Conservation (phyloP, 2,329 filamentous ascomycete genomes). For the Blastomyces gilchristii region DNA sequence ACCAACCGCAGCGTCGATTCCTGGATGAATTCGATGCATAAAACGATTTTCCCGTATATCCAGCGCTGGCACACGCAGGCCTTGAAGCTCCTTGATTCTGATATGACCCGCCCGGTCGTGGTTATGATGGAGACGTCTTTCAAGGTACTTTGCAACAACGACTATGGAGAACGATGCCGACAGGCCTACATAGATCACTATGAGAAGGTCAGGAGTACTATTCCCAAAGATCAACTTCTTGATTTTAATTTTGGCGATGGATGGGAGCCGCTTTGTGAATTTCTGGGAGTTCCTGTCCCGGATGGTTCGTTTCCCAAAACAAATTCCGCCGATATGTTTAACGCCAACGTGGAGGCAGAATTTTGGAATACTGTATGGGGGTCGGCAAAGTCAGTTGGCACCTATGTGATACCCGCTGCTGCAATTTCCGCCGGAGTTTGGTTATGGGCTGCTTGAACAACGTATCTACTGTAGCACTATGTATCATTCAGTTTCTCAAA, state of each 20-base stretch:
- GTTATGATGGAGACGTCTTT: slow-evolving; percentile 24
- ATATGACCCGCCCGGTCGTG: slow-evolving; percentile 40
- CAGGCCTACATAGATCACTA: slow-evolving; percentile 50
- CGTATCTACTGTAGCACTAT: neutral
- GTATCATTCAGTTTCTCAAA: neutral
- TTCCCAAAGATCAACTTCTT: slow-evolving; percentile 41
- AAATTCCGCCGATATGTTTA: slow-evolving; percentile 24
- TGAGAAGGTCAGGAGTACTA: slow-evolving; percentile 40
- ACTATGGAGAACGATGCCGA: slow-evolving; percentile 38
- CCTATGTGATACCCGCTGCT: neutral
- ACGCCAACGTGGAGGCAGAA: slow-evolving; percentile 3
- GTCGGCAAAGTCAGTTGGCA: neutral
- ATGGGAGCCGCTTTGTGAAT: slow-evolving; percentile 42
- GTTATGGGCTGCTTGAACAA: slow-evolving; percentile 4
- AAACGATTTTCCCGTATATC: slow-evolving; percentile 7
- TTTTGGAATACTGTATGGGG: neutral
- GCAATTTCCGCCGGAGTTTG: neutral
- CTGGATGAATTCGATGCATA: slow-evolving; percentile 42
- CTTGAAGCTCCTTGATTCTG: slow-evolving; percentile 25
- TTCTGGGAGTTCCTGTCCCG: slow-evolving; percentile 43
- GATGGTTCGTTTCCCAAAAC: slow-evolving; percentile 38
- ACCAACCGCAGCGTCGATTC: slow-evolving; percentile 56
- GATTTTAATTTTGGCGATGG: slow-evolving; percentile 48
- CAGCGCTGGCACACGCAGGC: slow-evolving; percentile 5
- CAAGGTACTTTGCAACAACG: slow-evolving; percentile 33